Conservation (phyloP, 129 eudicot genomes). For the Centrapalus pauciflorus region DNA sequence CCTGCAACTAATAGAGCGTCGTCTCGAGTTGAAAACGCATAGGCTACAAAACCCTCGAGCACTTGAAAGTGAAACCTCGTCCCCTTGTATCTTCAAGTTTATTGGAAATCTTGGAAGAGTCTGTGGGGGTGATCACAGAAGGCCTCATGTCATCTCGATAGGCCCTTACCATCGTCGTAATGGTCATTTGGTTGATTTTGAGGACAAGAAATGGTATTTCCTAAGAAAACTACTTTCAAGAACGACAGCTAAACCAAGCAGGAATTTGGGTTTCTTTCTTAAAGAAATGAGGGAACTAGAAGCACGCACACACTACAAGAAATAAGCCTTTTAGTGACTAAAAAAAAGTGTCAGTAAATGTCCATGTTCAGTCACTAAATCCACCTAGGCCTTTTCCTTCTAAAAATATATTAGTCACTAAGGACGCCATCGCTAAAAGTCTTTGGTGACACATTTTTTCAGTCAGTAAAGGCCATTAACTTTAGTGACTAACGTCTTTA, state of each 20-base stretch:
- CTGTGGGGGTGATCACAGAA: neutral
- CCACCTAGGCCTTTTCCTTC: too few relatives aligned
- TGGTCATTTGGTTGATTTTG: neutral
- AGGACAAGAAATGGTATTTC: conserved; percentile 26
- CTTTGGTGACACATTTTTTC: too few relatives aligned
- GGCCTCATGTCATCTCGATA: conserved; percentile 12
- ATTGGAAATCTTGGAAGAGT: neutral
- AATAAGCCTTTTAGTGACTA: too few relatives aligned
- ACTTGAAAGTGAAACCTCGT: too few relatives aligned
- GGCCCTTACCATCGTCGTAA: conserved; percentile 29
- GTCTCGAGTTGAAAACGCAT: conserved; percentile 2
- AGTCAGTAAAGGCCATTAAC: too few relatives aligned
- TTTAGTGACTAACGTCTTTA: too few relatives aligned
- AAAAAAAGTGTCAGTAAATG: too few relatives aligned
- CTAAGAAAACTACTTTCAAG: conserved; percentile 8
- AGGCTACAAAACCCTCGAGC: neutral
- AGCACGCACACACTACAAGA: neutral
- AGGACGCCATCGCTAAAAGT: too few relatives aligned
- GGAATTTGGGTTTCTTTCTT: neutral
- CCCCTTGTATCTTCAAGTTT: conserved; percentile 9
- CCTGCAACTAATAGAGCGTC: neutral
- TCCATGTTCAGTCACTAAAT: too few relatives aligned
- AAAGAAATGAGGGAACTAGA: conserved; percentile 3
- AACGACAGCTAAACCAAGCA: neutral
- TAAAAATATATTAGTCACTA: too few relatives aligned